These are phyloP conservation scores for Lobosporangium transversale DNA, from an alignment of 192 early-diverging fungal species.

Conservation along the genomic window DNA sequence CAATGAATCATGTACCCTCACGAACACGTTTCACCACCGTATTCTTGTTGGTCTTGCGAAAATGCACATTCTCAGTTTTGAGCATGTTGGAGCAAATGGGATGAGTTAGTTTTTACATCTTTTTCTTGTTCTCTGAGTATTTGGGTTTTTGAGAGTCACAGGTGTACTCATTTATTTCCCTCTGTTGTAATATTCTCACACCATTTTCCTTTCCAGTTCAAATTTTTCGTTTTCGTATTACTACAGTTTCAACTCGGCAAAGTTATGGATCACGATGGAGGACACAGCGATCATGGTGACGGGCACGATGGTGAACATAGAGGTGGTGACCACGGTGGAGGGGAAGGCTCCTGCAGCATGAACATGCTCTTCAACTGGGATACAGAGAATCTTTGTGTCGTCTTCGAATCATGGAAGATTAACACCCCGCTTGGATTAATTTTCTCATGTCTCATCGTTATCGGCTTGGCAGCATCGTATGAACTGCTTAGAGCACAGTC, in stretches of 20 bases:
- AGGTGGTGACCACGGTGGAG: conserved; percentile 13
- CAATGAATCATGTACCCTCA: conserved; percentile 54
- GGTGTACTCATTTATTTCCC: too few relatives aligned
- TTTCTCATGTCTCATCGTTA: conserved; percentile 68
- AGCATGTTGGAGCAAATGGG: conserved; percentile 13
- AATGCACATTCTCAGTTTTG: conserved; percentile 51
- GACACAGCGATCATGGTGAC: conserved; percentile 61
- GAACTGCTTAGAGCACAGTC: conserved; percentile 55
- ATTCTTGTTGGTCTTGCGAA: conserved; percentile 61
- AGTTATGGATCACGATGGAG: conserved; percentile 41
- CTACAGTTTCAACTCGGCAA: too few relatives aligned
- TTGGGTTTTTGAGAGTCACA: too few relatives aligned
- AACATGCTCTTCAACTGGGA: conserved; percentile 86
- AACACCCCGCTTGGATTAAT: conserved; percentile 62
- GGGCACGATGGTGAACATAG: conserved; percentile 39
- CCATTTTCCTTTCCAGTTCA: too few relatives aligned
- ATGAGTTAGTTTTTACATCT: background rate
- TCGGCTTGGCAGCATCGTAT: conserved; percentile 58
- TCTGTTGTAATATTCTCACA: too few relatives aligned
- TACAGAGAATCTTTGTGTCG: conserved; percentile 77
- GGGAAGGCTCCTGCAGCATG: conserved; percentile 26
- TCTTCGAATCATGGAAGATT: conserved; percentile 81
- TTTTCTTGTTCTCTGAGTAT: background rate
- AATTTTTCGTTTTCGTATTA: too few relatives aligned
- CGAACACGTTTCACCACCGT: conserved; percentile 62